phyloP scores from a whole-genome alignment of 1,284 basidiomycete species.

The Cutaneotrichosporon sp. region DNA sequence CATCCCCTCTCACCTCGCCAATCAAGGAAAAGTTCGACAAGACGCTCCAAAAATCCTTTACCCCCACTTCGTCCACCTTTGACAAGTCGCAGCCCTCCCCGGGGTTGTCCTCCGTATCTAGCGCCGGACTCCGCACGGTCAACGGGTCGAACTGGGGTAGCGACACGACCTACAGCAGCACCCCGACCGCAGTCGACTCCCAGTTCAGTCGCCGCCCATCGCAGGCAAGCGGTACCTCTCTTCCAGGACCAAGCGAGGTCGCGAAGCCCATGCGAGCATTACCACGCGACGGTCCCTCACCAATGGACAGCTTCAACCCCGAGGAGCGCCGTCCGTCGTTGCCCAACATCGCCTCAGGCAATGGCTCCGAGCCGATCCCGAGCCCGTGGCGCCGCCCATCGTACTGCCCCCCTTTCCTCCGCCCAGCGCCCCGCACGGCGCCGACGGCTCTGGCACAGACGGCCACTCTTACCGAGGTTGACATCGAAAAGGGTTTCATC shows the following conservation, averaged over 20 bases:
- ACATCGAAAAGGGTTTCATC: conserved; percentile 19
- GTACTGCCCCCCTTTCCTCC: background rate
- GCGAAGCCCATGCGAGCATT: background rate
- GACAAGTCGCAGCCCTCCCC: conserved; percentile 5
- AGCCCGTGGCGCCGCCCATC: background rate
- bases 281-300: background rate
- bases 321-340: conserved; percentile 9
- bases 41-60: background rate
- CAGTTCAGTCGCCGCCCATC: background rate
- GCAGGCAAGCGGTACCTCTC: background rate
- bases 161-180: background rate
- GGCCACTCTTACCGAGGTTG: background rate
- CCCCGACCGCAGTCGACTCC: background rate
- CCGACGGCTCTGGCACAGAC: background rate
- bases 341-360: background rate
- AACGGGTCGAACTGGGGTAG: background rate
- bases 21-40: conserved; percentile 9
- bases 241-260: background rate
- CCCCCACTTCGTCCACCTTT: conserved; percentile 7
- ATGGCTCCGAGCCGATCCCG: background rate
- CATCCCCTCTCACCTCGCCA: conserved; percentile 12
- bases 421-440: background rate
- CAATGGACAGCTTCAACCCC: background rate
- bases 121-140: background rate
- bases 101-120: background rate